These are phyloP conservation scores for Asterochloris erici DNA, from an alignment of 139 green algal genomes.

Conservation along the genomic window DNA sequence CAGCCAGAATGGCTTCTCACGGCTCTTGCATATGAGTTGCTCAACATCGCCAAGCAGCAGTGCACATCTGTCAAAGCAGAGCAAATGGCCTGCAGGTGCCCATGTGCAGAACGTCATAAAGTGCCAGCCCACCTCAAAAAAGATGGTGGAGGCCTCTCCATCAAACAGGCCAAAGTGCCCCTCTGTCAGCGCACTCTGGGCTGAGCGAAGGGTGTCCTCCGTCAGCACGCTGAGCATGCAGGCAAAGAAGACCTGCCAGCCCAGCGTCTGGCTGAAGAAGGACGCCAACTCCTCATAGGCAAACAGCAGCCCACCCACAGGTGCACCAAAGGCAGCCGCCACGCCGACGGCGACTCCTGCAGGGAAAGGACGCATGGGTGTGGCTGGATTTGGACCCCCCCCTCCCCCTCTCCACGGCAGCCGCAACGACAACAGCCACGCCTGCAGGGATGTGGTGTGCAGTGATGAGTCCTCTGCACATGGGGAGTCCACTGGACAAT, in stretches of 20 bases:
- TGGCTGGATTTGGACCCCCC: no score
- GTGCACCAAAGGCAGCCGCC: slow-evolving; percentile 76
- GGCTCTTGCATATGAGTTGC: background rate
- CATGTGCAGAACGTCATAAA: background rate
- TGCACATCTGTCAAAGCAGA: no score
- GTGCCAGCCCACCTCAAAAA: slow-evolving; percentile 38
- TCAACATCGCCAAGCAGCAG: background rate
- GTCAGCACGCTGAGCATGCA: slow-evolving; percentile 72
- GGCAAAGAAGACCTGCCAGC: slow-evolving; percentile 80
- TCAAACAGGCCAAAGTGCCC: slow-evolving; percentile 70
- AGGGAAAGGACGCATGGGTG: background rate
- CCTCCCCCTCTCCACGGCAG: no score
- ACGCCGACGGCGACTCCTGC: slow-evolving; percentile 66
- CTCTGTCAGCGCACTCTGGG: slow-evolving; percentile 41
- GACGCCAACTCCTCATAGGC: slow-evolving; percentile 84
- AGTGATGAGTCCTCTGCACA: no score
- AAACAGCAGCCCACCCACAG: slow-evolving; percentile 85
- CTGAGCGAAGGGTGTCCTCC: slow-evolving; percentile 60
- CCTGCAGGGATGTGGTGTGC: no score
- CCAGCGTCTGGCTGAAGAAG: slow-evolving; percentile 72
- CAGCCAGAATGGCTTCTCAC: no score
- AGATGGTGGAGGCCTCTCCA: slow-evolving; percentile 42
- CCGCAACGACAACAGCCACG: no score
- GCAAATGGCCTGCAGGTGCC: background rate
- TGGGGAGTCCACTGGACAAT: no score